Conservation (phyloP, 2,329 filamentous ascomycete species). For the Huntiella moniliformis region DNA sequence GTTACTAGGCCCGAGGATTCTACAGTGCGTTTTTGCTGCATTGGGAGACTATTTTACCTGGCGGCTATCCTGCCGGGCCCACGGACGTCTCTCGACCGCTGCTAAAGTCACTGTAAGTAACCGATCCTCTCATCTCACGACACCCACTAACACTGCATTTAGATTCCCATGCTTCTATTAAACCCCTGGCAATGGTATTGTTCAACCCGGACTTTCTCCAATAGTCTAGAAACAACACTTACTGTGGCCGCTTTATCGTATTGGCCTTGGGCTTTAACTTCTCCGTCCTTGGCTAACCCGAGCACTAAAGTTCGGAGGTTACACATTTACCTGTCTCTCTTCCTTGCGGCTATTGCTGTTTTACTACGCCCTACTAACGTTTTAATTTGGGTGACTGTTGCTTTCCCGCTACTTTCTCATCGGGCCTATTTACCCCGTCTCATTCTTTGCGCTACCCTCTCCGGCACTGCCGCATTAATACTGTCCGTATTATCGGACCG, state of each 20-base stretch:
- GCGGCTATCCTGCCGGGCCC: conserved; percentile 56
- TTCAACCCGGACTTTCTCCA: conserved; percentile 83
- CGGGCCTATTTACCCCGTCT: conserved; percentile 28
- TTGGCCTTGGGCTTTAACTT: conserved; percentile 65
- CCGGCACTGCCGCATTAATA: conserved; percentile 40
- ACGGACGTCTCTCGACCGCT: conserved; percentile 43
- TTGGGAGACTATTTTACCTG: conserved; percentile 74
- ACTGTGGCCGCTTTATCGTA: conserved; percentile 61
- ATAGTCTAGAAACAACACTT: conserved; percentile 78
- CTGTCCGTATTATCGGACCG: conserved; percentile 52
- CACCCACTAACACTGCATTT: conserved; percentile 9
- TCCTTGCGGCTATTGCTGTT: conserved; percentile 63
- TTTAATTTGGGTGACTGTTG: conserved; percentile 62
- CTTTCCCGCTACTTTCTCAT: conserved; percentile 24
- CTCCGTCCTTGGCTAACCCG: conserved; percentile 21
- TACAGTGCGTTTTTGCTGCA: conserved; percentile 64
- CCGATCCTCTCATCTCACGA: not conserved
- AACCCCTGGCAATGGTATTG: conserved; percentile 97
- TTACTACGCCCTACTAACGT: conserved; percentile 78
- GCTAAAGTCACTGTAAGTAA: conserved; percentile 50
- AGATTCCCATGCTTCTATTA: conserved; percentile 52
- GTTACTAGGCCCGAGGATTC: conserved; percentile 50
- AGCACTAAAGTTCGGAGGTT: conserved; percentile 12
- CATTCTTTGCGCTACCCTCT: conserved; percentile 43
- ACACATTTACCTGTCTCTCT: conserved; percentile 38